Evolutionary conservation across 345 rosid genomes (phyloP).

Genomic region (Brassica nigra): DNA sequence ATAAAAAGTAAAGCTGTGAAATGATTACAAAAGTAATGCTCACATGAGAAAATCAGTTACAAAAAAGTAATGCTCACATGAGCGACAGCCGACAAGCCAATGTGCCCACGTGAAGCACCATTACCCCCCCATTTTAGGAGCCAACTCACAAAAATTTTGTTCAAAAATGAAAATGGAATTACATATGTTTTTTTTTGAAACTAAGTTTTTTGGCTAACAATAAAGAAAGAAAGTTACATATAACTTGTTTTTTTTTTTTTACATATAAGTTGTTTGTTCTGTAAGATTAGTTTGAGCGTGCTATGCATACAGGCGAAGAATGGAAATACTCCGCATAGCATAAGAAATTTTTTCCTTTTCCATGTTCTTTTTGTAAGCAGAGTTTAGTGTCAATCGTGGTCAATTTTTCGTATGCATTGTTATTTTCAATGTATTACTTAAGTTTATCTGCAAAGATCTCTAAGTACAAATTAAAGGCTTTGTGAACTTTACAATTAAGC

Average conservation of each 20-base stretch:
- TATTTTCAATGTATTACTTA: not conserved
- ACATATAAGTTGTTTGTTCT: not conserved
- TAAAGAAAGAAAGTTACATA: too few species aligned
- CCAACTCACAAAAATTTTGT: not conserved
- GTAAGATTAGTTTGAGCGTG: not conserved
- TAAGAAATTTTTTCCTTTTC: not conserved
- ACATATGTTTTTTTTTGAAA: not conserved
- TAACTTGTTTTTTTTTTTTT: too few species aligned
- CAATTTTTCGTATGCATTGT: not conserved
- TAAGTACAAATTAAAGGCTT: not conserved
- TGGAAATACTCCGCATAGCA: not conserved
- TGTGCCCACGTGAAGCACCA: constrained; percentile 33
- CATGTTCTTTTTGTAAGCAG: not conserved
- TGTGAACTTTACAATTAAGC: not conserved
- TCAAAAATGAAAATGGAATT: not conserved
- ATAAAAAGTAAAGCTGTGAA: not conserved
- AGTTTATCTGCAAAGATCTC: not conserved
- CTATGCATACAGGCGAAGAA: not conserved
- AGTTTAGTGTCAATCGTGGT: not conserved
- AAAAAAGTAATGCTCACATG: constrained; percentile 16
- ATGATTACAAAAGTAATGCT: constrained; percentile 37
- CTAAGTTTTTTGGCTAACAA: too few species aligned
- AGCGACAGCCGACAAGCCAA: constrained; percentile 28
- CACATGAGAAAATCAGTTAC: not conserved
- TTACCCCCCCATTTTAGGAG: constrained; percentile 1